A percentile compares a stretch with the other conserved stretches of the same genome.
Conservation (phyloP, 345 rosid genomes). For the Moricandia moricandioides region DNA sequence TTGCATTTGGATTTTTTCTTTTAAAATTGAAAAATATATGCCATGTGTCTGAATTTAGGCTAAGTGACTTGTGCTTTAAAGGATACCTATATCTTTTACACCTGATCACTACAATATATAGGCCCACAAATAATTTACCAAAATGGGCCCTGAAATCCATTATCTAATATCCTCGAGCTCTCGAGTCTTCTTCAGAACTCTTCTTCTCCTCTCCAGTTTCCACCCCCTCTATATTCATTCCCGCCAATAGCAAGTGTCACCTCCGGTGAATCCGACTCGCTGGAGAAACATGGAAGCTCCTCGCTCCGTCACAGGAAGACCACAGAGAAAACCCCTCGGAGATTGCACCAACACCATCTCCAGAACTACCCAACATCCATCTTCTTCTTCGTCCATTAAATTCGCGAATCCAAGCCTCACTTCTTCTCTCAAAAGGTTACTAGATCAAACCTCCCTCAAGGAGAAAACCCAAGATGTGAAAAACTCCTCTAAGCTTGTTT, state of each 20-base stretch:
- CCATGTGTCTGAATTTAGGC: too few species aligned
- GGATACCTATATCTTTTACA: too few species aligned
- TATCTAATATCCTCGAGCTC: not conserved
- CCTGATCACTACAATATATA: too few species aligned
- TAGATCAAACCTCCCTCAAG: too few species aligned
- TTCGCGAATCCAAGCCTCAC: too few species aligned
- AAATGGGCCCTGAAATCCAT: not conserved
- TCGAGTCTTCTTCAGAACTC: conserved; percentile 13
- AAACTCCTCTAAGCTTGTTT: not conserved
- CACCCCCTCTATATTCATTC: not conserved
- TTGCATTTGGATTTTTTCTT: too few species aligned
- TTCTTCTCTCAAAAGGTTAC: too few species aligned
- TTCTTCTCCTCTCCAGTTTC: not conserved
- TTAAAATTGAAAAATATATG: too few species aligned
- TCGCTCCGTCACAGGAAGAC: not conserved
- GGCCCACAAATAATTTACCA: too few species aligned
- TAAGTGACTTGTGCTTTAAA: too few species aligned
- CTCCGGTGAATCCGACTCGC: not conserved
- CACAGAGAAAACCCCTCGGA: conserved; percentile 32
- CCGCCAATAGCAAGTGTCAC: conserved; percentile 20
- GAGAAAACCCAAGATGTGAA: not conserved
- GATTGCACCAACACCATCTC: conserved; percentile 39
- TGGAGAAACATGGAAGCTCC: conserved; percentile 19
- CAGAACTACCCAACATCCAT: conserved; percentile 18
- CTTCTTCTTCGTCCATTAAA: conserved; percentile 16